Base-by-base conservation (phyloP, 768 basidiomycete genomes). In the Cystobasidium onofrii region DNA sequence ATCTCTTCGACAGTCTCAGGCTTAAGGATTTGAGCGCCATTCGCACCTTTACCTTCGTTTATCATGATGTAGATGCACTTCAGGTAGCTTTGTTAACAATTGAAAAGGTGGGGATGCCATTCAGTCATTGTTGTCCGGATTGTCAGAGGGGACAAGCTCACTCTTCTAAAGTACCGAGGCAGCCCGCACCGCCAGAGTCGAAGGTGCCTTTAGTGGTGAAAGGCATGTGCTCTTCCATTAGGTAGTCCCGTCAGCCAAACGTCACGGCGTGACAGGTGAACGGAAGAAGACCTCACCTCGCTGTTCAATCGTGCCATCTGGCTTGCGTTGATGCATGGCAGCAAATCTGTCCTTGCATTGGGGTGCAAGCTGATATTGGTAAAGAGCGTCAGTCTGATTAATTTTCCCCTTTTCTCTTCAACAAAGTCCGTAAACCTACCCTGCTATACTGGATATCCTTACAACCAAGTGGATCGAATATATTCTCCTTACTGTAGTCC, bases 391-490 rank as follows among this genome's bases (percentile, higher is more conserved):
- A 41, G 64, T 13, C 7, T 43, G n/a, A n/a, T n/a, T n/a, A n/a
- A n/a, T n/a, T n/a, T n/a, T n/a, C n/a, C n/a, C n/a, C n/a, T n/a
- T n/a, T n/a, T n/a, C n/a, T n/a, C n/a, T n/a, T n/a, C n/a, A n/a
- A n/a, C n/a, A n/a, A n/a, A n/a, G n/a, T n/a, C n/a, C 15, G n/a
- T 29, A 7, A 6, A 74, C 57, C 13, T 60, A 60, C 57, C 33
- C 29, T 64, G 12, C 74, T 39, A 74, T 44, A 75, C 29, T 46
- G 46, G 27, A 75, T 12, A 18, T 75, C 74, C 61, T 73, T 61
- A 36, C 74, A 75, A 23, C 74, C 74, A 15, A 75, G 34, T 7
- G 74, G 74, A 31, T 75, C 74, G 52, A 75, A 75, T 31, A 75
- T 75, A 55, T 75, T 71, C 57, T 71, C 54, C 50, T 43, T 31